Base-by-base conservation (phyloP, 2,329 filamentous ascomycete species). In the Arthrobotrys iridis region DNA sequence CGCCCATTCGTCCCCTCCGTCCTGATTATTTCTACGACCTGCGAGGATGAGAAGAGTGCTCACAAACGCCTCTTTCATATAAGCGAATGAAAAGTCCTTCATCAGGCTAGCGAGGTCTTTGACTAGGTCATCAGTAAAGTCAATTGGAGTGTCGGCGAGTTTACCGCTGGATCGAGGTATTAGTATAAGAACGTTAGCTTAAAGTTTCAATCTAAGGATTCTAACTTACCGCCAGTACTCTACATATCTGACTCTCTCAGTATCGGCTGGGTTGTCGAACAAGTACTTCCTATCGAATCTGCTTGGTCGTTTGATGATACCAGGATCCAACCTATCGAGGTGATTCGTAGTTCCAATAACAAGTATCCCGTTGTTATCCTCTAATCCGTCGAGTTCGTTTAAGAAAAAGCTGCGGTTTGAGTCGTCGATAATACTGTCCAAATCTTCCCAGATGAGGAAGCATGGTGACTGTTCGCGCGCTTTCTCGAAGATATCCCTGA, bases 311-410 rank as follows among this genome's bases (percentile, higher is more conserved):
- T 90, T 90, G 6, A 86, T 84, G 26, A 89, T 89, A 18, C 89
- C 89, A 0, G 89, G 89, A 77, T 91, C 89, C 3, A 92, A 82
- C 1, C 85, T 84, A 35, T 91, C 89, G 3, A 91, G 71, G 62
- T 88, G 85, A 79, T 90, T 90, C 0, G 89, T 90, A 62, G 86
- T 88, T 28, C 87, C 88, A 26, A 90, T 84, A 82, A 92, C 90
- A 78, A 91, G 86, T 60, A 91, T 90, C 8, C 90, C 90, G 77
- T 91, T 88, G 77, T 92, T 92, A 77, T 84, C 86, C 78, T 87
- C 87, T 8, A 92, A 85, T 0, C 90, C 90, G 76, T 92, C 90
- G 2, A 91, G 87, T 81, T 91, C 89, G 79, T 91, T 92, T 52
- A 91, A 84, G 82, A 92, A 92, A 83, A 90, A 91, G 60, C 86